phyloP scores from a whole-genome alignment of 2,329 filamentous ascomycete species.

The Dryadomyces quercivorus region DNA sequence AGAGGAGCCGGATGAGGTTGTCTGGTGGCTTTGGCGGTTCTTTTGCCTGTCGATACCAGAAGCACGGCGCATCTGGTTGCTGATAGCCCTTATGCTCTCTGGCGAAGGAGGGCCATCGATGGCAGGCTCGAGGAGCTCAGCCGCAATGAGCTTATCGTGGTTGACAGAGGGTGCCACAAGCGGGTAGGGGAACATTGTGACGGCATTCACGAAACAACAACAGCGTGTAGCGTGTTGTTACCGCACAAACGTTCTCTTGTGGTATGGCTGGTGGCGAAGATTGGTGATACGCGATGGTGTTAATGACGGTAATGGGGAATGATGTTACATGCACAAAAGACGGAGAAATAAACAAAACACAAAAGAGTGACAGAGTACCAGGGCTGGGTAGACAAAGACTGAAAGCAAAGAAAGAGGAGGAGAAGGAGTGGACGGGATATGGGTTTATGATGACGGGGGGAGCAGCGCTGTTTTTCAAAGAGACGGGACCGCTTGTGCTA shows the following conservation, averaged over 20 bases:
- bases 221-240: slow-evolving; percentile 1
- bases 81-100: slow-evolving; percentile 44
- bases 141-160: slow-evolving; percentile 6
- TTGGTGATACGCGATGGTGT: neutral
- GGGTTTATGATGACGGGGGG: neutral
- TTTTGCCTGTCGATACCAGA: slow-evolving; percentile 34
- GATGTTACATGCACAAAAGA: neutral
- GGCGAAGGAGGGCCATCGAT: slow-evolving; percentile 50
- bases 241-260: neutral
- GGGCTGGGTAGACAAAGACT: neutral
- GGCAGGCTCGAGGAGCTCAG: slow-evolving; percentile 42
- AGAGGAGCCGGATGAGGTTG: slow-evolving; percentile 43
- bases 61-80: slow-evolving; percentile 44
- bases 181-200: neutral
- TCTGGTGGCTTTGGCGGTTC: slow-evolving; percentile 25
- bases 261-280: neutral
- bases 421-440: slow-evolving; percentile 8
- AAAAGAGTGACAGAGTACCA: neutral
- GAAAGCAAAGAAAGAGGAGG: slow-evolving; percentile 5
- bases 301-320: neutral
- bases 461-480: slow-evolving; percentile 6
- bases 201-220: neutral
- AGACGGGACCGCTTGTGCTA: neutral
- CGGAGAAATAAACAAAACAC: neutral
- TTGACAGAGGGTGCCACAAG: slow-evolving; percentile 4